Percentiles rank a stretch among this genome's conserved stretches.
Conservation (phyloP, 2,329 filamentous ascomycete species). For the Diaporthe sp. region DNA sequence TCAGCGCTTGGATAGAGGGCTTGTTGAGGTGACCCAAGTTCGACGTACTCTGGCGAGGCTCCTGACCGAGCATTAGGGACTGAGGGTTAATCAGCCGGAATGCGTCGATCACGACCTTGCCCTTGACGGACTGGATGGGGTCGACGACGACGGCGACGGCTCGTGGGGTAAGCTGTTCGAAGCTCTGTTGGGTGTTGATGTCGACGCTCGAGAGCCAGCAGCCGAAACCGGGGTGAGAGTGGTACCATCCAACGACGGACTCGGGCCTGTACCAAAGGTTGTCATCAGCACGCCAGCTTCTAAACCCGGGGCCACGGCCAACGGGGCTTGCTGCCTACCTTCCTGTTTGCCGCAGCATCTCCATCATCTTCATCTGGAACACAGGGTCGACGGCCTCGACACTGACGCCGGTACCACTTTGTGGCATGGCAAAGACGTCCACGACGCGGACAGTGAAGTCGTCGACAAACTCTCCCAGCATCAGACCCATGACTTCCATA, state of each 20-base stretch:
- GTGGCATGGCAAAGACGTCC: conserved; percentile 99
- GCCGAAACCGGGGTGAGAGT: conserved; percentile 98
- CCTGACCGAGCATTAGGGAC: conserved; percentile 96
- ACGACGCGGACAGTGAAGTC: conserved; percentile 99
- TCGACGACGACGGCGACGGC: conserved; percentile 98
- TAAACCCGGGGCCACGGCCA: not conserved
- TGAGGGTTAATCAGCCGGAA: conserved; percentile 99
- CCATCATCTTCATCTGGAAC: conserved; percentile 99
- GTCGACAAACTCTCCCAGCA: conserved; percentile 98
- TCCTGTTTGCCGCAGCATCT: conserved; percentile 98
- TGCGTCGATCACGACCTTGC: conserved; percentile 98
- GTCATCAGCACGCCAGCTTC: not conserved
- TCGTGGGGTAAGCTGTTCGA: conserved; percentile 96
- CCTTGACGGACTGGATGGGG: conserved; percentile 98
- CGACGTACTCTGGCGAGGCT: conserved; percentile 96
- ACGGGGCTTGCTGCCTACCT: conserved; percentile 65
- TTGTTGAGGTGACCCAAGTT: conserved; percentile 99
- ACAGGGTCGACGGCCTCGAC: conserved; percentile 98
- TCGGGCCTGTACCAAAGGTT: conserved; percentile 73
- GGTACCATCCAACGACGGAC: conserved; percentile 98
- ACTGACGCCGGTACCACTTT: conserved; percentile 97
- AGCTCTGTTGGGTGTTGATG: conserved; percentile 99
- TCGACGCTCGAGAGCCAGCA: conserved; percentile 99
- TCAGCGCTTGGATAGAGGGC: conserved; percentile 98
- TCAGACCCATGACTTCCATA: conserved; percentile 99